Conservation (phyloP, 2,329 filamentous ascomycete species). For the Passalora sequoiae region DNA sequence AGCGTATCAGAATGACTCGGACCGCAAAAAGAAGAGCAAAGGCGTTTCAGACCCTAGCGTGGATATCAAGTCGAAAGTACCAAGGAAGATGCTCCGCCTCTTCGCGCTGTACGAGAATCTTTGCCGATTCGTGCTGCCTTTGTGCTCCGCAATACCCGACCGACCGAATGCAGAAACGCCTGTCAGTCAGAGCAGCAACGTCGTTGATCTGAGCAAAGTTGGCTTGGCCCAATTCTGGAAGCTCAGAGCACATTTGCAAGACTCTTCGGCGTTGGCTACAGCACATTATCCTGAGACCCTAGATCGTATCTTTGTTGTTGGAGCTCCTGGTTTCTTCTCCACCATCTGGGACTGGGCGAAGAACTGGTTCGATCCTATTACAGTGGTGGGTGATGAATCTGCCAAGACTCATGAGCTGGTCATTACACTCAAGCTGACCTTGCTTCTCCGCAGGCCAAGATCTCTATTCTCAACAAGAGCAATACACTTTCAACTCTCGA, state of each 20-base stretch:
- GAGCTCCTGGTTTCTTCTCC: conserved; percentile 83
- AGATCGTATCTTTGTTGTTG: conserved; percentile 81
- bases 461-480: conserved; percentile 73
- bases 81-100: conserved; percentile 72
- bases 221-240: conserved; percentile 95
- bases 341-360: conserved; percentile 95
- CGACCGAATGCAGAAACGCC: conserved; percentile 73
- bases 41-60: conserved; percentile 12
- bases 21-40: conserved; percentile 46
- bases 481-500: conserved; percentile 74
- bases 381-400: conserved; percentile 47
- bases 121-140: conserved; percentile 76
- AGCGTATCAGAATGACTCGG: conserved; percentile 65
- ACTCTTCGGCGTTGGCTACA: conserved; percentile 79
- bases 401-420: conserved; percentile 2
- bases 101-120: conserved; percentile 94
- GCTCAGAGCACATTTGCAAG: conserved; percentile 87
- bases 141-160: conserved; percentile 70
- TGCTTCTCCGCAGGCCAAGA: conserved; percentile 53
- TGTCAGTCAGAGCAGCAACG: conserved; percentile 88
- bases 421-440: conserved; percentile 43
- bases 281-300: conserved; percentile 93
- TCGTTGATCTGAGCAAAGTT: conserved; percentile 85
- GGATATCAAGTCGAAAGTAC: conserved; percentile 58
- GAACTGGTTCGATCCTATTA: conserved; percentile 85